Conservation (phyloP, 179 eudicot species). For the Kewa caespitosa region DNA sequence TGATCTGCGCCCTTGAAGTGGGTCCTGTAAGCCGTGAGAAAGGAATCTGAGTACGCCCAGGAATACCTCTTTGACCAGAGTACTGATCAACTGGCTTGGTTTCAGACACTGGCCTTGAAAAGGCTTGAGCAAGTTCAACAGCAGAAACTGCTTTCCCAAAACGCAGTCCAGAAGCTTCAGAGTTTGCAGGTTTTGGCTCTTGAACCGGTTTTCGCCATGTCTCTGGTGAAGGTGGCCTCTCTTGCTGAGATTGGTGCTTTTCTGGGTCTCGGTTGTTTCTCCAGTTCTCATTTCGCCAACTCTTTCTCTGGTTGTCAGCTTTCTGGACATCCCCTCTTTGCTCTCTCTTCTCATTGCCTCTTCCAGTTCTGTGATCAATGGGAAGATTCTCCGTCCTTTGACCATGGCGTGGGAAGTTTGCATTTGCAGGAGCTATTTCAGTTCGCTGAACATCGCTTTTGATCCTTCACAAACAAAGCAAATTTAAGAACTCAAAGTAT, state of each 20-base stretch:
- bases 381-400: constrained; percentile 44
- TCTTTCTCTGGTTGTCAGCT: constrained; percentile 61
- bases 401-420: constrained; percentile 37
- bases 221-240: constrained; percentile 86
- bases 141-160: constrained; percentile 88
- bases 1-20: constrained; percentile 70
- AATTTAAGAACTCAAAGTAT: not conserved
- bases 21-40: constrained; percentile 78
- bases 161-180: constrained; percentile 49
- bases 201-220: constrained; percentile 94
- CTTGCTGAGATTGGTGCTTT: constrained; percentile 55
- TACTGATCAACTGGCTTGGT: constrained; percentile 50
- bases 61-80: constrained; percentile 54
- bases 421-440: constrained; percentile 38
- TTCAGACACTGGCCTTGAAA: constrained; percentile 68
- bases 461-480: constrained; percentile 44
- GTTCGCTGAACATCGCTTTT: constrained; percentile 45
- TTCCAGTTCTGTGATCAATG: constrained; percentile 50
- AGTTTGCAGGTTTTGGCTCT: constrained; percentile 37
- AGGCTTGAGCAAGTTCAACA: constrained; percentile 87
- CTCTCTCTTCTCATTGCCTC: constrained; percentile 52
- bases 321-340: constrained; percentile 47
- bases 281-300: constrained; percentile 65
- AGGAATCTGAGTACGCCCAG: constrained; percentile 57
- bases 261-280: constrained; percentile 53